A percentile compares a stretch with the other conserved stretches of the same genome.
phyloP scores from a whole-genome alignment of 805 yeast genomes.

The Metschnikowia lochheadii region DNA sequence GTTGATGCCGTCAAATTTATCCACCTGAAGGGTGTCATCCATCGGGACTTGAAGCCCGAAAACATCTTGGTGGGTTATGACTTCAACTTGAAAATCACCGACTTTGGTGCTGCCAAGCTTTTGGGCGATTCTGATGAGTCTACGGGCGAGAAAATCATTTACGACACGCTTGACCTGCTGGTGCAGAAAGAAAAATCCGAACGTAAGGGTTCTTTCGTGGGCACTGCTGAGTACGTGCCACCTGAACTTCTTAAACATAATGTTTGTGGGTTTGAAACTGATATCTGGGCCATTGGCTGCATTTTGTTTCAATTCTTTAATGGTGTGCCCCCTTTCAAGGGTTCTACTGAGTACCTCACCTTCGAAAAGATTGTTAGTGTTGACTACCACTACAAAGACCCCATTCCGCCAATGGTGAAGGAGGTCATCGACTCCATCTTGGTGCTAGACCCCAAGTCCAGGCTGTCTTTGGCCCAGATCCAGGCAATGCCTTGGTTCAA shows the following conservation, averaged over 20 bases:
- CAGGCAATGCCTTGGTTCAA: constrained; percentile 35
- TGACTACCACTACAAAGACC: constrained; percentile 53
- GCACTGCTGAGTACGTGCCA: constrained; percentile 95
- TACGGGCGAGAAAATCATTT: constrained; percentile 29
- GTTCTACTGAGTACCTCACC: constrained; percentile 76
- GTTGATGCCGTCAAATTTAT: constrained; percentile 89
- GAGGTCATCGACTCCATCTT: constrained; percentile 31
- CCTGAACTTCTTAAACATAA: constrained; percentile 83
- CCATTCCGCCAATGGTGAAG: constrained; percentile 28
- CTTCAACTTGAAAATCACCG: constrained; percentile 87
- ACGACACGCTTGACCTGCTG: constrained; percentile 23
- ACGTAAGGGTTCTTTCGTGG: constrained; percentile 75
- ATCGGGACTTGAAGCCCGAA: constrained; percentile 93
- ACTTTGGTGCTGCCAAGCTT: constrained; percentile 95
- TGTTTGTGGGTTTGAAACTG: constrained; percentile 77
- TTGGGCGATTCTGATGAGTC: constrained; percentile 39
- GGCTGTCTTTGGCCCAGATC: constrained; percentile 33
- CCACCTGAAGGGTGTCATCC: constrained; percentile 86
- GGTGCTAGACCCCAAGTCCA: constrained; percentile 28
- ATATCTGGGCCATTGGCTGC: constrained; percentile 94
- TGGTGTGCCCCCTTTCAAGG: constrained; percentile 88
- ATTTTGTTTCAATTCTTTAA: constrained; percentile 77
- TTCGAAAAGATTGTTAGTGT: constrained; percentile 82
- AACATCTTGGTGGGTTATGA: constrained; percentile 81
- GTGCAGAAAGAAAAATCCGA: constrained; percentile 22